Base-by-base conservation (phyloP, 2,329 filamentous ascomycete species). In the Geoglossum cookeanum region DNA sequence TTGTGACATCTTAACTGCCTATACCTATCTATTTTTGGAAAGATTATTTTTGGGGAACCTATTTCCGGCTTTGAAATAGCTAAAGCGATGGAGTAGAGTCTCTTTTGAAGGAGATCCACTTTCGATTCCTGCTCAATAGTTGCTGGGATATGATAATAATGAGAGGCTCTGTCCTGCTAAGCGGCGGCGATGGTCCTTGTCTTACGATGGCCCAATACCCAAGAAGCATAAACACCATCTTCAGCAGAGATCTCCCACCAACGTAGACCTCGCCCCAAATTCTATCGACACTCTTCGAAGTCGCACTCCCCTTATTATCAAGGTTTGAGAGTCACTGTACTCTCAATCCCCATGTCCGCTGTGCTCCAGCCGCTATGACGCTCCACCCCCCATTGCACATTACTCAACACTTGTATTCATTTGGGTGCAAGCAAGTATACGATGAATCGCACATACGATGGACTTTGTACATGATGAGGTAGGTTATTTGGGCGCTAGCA, bases 241-340 rank as follows among this genome's bases (percentile, higher is more conserved):
- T 47, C 44, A 61, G 51, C 47, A 60, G 47, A 59, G 55, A 22
- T 55, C 58, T 59, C 55, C 49, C 57, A 30, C 49, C 54, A 60
- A 47, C 33, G 3, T 37, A 37, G 33, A 37, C 33, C 33, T 37
- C 33, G 2, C 22, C 22, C 22, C 22, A 22, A 42, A n/a, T n/a
- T 2, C n/a, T n/a, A 42, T 42, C 9, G 2, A 2, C 2, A 27
- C 44, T 47, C 44, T 47, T 15, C 7, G 15, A 47, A 47, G 44
- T 47, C 44, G n/a, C 15, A 47, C 44, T 47, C 44, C 15, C 44
- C 3, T 17, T 48, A 53, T 32, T 9, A 58, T 45, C 17, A 60
- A 44, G 32, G 55, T n/a, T 56, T 52, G 55, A 58, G 48, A 61
- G 53, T 59, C 32, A 47, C 58, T 54, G 48, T 54, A 33, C 27